These are phyloP conservation scores for Saccharomyces hybrid DNA, from an alignment of 1,139 yeast species.

Conservation along the genomic window DNA sequence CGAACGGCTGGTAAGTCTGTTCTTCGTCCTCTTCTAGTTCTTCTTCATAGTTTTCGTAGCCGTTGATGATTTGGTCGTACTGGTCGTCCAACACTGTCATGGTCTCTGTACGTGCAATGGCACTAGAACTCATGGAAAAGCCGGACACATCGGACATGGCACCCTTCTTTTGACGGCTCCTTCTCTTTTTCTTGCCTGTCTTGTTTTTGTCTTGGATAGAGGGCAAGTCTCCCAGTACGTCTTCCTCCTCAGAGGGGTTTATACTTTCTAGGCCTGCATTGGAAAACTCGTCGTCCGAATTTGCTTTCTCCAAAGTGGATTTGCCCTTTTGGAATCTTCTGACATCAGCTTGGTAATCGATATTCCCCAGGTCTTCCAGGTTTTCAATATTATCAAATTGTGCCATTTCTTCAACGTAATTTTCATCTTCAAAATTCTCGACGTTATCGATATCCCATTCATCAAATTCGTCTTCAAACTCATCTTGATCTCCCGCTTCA, in stretches of 20 bases:
- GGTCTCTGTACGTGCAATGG: constrained; percentile 82
- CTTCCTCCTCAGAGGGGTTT: constrained; percentile 32
- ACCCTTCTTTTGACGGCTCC: constrained; percentile 66
- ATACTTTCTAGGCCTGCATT: constrained; percentile 29
- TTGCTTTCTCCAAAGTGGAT: constrained; percentile 49
- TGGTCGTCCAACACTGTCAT: constrained; percentile 81
- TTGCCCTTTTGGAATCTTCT: constrained; percentile 54
- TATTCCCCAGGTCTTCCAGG: constrained; percentile 46
- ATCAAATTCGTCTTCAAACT: constrained; percentile 43
- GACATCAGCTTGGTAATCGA: constrained; percentile 81
- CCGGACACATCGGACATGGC: constrained; percentile 86
- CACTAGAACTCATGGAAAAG: constrained; percentile 91
- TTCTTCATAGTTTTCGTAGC: constrained; percentile 52
- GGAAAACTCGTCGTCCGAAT: constrained; percentile 61
- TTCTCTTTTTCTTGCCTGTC: constrained; percentile 40
- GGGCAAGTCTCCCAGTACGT: constrained; percentile 55
- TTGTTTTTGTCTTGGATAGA: constrained; percentile 25
- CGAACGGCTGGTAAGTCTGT: constrained; percentile 53
- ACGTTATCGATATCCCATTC: constrained; percentile 62
- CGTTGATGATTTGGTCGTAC: constrained; percentile 65
- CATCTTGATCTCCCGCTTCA: constrained; percentile 42
- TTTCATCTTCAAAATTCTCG: constrained; percentile 42
- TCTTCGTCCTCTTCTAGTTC: constrained; percentile 48
- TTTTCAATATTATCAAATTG: constrained; percentile 32
- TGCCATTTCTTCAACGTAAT: constrained; percentile 24